phyloP scores from a whole-genome alignment of 2,329 filamentous ascomycete species.

The Fusarium lateritium region DNA sequence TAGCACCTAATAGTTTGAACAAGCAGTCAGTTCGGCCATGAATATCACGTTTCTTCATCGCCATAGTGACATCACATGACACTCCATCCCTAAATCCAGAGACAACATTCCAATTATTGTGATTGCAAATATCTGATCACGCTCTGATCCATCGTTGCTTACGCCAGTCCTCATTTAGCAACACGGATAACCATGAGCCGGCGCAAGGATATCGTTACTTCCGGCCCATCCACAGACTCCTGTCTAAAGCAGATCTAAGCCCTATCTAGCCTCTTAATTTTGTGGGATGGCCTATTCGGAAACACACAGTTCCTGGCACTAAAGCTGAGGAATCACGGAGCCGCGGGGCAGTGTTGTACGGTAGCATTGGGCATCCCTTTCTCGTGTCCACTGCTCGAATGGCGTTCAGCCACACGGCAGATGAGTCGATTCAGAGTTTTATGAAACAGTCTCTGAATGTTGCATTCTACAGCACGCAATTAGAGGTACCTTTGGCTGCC shows the following conservation, averaged over 20 bases:
- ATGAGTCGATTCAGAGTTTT: constrained; percentile 18
- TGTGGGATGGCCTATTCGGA: neutral
- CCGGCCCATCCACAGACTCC: neutral
- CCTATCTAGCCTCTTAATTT: constrained; percentile 11
- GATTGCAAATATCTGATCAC: neutral
- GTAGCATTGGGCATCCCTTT: neutral
- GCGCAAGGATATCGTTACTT: constrained; percentile 1
- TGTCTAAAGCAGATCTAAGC: constrained; percentile 22
- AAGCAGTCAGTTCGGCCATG: neutral
- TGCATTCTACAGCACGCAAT: neutral
- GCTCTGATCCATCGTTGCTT: neutral
- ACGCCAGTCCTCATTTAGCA: constrained; percentile 15
- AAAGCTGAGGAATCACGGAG: constrained; percentile 5
- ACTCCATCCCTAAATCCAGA: neutral
- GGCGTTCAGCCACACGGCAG: constrained; percentile 28
- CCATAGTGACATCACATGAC: neutral
- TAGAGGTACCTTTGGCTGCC: neutral
- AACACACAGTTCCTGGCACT: constrained; percentile 11
- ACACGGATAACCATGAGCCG: constrained; percentile 15
- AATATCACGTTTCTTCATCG: neutral
- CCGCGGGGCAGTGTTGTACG: constrained; percentile 16
- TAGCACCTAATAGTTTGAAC: neutral
- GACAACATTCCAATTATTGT: neutral
- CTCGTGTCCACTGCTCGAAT: constrained; percentile 1
- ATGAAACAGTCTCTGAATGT: neutral